A percentile compares a stretch with the other conserved stretches of the same genome.
Conservation (phyloP, 148 eudicot species). For the Silene conica region DNA sequence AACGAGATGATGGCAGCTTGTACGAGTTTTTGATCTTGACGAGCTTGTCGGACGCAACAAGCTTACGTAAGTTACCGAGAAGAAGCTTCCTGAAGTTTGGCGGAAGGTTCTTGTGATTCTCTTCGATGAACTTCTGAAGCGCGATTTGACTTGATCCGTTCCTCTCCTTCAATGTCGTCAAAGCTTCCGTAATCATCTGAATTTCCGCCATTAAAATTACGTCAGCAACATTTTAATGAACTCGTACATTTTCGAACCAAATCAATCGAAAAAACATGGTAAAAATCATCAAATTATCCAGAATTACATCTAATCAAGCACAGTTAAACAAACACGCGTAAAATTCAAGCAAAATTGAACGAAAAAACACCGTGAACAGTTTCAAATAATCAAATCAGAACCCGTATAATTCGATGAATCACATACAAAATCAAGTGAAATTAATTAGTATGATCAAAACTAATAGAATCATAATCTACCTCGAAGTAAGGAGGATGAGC, state of each 20-base stretch:
- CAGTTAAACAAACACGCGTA: not conserved
- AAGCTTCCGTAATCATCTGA: slow-evolving; percentile 51
- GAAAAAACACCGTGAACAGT: not conserved
- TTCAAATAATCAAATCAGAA: too few species aligned
- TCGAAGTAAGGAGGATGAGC: slow-evolving; percentile 54
- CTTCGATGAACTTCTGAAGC: slow-evolving; percentile 51
- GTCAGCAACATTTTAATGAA: not conserved
- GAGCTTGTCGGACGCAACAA: slow-evolving; percentile 34
- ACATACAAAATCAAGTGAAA: not conserved
- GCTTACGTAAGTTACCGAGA: slow-evolving; percentile 32
- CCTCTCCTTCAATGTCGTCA: slow-evolving; percentile 53
- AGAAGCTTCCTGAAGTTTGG: slow-evolving; percentile 52
- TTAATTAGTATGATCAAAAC: not conserved
- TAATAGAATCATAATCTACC: slow-evolving; percentile 15
- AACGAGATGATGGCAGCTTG: slow-evolving; percentile 36
- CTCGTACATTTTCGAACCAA: not conserved
- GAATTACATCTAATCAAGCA: not conserved
- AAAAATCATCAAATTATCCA: not conserved
- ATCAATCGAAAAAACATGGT: not conserved
- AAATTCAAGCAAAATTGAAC: not conserved
- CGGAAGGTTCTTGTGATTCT: slow-evolving; percentile 53
- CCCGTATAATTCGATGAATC: not conserved
- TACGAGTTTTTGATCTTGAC: slow-evolving; percentile 46
- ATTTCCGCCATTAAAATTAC: not conserved
- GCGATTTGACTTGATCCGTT: slow-evolving; percentile 68